phyloP scores from a whole-genome alignment of 148 eudicot genomes.

The Spergularia marina region DNA sequence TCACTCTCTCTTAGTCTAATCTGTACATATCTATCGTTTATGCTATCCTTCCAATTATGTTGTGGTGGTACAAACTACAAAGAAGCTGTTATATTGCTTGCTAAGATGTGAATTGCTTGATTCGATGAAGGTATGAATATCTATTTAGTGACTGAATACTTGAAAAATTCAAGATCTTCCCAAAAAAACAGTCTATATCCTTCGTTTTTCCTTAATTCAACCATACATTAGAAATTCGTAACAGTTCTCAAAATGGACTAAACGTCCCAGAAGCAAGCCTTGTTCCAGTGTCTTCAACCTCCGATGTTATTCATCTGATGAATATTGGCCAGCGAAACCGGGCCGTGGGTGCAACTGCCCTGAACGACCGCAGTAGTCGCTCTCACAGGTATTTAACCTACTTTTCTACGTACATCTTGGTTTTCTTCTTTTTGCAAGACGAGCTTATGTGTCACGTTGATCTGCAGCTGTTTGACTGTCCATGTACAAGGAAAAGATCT shows the following conservation, averaged over 20 bases:
- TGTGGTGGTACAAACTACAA: too few species aligned
- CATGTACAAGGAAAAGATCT: slow-evolving; percentile 97
- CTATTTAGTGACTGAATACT: not conserved
- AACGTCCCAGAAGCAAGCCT: slow-evolving; percentile 95
- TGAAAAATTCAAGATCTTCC: not conserved
- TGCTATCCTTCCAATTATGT: not conserved
- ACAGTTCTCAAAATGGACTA: slow-evolving; percentile 85
- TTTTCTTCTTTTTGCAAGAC: not conserved
- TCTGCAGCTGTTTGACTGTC: slow-evolving; percentile 90
- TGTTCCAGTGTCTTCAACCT: slow-evolving; percentile 73
- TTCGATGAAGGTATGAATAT: not conserved
- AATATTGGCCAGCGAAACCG: slow-evolving; percentile 84
- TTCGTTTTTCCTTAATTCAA: slow-evolving; percentile 44
- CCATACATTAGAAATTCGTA: slow-evolving; percentile 83
- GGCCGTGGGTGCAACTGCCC: slow-evolving; percentile 94
- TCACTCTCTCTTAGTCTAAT: not conserved
- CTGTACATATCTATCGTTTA: not conserved
- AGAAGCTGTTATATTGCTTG: not conserved
- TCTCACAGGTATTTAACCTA: slow-evolving; percentile 70
- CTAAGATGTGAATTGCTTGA: not conserved
- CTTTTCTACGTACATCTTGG: not conserved
- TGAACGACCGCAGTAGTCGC: slow-evolving; percentile 97
- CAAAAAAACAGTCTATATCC: too few species aligned
- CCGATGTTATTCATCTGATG: slow-evolving; percentile 88
- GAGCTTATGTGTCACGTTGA: slow-evolving; percentile 12